These are phyloP conservation scores for Inonotus hispidus DNA, from an alignment of 1,284 basidiomycete genomes.

Conservation along the genomic window DNA sequence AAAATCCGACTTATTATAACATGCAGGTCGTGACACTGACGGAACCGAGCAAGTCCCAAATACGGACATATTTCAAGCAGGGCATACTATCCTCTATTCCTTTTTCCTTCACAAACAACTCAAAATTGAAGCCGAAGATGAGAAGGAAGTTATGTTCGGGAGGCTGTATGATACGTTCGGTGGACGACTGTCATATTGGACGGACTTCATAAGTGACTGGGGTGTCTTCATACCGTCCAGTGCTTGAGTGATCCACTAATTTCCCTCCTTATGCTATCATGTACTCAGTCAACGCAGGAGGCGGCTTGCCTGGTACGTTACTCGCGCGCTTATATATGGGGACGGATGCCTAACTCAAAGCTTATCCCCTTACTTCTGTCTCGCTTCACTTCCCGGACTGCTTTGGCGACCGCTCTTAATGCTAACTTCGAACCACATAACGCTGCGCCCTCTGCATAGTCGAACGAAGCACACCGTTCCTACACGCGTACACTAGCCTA, in stretches of 20 bases:
- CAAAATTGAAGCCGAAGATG: slow-evolving; percentile 24
- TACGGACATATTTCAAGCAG: slow-evolving; percentile 62
- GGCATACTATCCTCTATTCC: slow-evolving; percentile 58
- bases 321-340: not conserved
- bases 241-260: too few relatives aligned
- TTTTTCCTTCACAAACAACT: slow-evolving; percentile 46
- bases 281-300: slow-evolving; percentile 29
- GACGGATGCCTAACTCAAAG: not conserved
- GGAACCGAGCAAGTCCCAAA: slow-evolving; percentile 39
- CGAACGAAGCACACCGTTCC: slow-evolving; percentile 67
- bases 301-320: slow-evolving; percentile 29
- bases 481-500: slow-evolving; percentile 68
- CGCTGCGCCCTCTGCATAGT: slow-evolving; percentile 34
- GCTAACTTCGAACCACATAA: not conserved
- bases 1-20: not conserved
- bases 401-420: not conserved
- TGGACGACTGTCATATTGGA: slow-evolving; percentile 76
- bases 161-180: slow-evolving; percentile 71
- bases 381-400: not conserved
- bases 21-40: not conserved
- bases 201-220: slow-evolving; percentile 71
- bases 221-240: slow-evolving; percentile 27
- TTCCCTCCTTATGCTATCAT: not conserved
- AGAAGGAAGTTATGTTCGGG: slow-evolving; percentile 43
- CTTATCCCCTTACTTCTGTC: not conserved